Percentiles rank a stretch among this genome's conserved stretches.
Conservation (phyloP, 148 eudicot species). For the Fagopyrum tataricum region DNA sequence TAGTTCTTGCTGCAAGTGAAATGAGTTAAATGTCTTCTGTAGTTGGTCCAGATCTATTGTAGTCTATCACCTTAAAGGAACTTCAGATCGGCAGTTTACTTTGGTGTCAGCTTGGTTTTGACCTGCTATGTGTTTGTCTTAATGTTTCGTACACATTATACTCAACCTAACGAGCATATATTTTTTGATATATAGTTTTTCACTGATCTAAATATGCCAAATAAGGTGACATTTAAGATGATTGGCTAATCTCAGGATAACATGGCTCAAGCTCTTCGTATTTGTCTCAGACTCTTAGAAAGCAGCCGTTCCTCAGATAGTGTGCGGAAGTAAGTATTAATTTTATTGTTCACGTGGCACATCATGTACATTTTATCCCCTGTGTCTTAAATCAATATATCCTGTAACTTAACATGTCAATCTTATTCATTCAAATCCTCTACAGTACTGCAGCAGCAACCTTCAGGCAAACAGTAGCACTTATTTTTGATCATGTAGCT, state of each 20-base stretch:
- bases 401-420: neutral
- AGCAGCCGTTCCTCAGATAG: constrained; percentile 84
- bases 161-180: neutral
- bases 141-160: constrained; percentile 5
- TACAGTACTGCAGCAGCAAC: constrained; percentile 99
- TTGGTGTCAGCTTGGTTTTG: neutral
- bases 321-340: constrained; percentile 77
- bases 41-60: neutral
- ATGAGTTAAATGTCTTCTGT: neutral
- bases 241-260: constrained; percentile 47
- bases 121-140: neutral
- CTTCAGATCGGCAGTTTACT: neutral
- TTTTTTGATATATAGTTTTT: neutral
- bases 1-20: neutral
- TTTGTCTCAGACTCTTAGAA: constrained; percentile 89
- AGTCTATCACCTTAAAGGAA: neutral
- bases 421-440: constrained; percentile 18
- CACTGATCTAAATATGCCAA: constrained; percentile 2
- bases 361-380: neutral
- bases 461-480: constrained; percentile 96
- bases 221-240: neutral
- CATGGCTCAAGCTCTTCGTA: constrained; percentile 89
- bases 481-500: constrained; percentile 82
- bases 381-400: constrained; percentile 8
- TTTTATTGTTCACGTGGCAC: neutral